phyloP scores from a whole-genome alignment of 1,139 yeast genomes.

The Sugiyamaella xylanicola region DNA sequence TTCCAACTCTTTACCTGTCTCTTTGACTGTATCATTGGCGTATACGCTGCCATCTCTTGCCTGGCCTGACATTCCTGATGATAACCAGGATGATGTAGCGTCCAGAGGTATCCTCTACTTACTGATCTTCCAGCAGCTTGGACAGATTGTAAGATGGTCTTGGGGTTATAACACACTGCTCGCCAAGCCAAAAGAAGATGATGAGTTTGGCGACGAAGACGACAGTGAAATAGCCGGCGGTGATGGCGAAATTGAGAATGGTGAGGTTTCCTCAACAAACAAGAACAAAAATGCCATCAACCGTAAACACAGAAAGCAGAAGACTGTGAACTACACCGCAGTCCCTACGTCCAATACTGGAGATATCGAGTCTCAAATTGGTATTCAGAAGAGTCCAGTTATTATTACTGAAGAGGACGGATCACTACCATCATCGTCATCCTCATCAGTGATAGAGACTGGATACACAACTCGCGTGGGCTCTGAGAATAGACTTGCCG shows the following conservation, averaged over 20 bases:
- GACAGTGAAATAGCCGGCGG: not conserved
- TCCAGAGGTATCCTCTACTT: slow-evolving; percentile 78
- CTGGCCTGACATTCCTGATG: slow-evolving; percentile 74
- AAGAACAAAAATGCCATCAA: not conserved
- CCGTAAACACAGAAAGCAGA: slow-evolving; percentile 6
- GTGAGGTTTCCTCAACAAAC: not conserved
- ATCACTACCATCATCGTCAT: slow-evolving; percentile 23
- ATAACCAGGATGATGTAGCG: slow-evolving; percentile 69
- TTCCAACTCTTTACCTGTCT: slow-evolving; percentile 64
- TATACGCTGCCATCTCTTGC: slow-evolving; percentile 69
- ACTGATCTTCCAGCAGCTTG: slow-evolving; percentile 79
- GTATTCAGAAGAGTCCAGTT: not conserved
- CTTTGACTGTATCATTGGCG: slow-evolving; percentile 69
- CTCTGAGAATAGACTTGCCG: slow-evolving; percentile 8
- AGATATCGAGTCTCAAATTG: slow-evolving; percentile 9
- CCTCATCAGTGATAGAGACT: slow-evolving; percentile 38
- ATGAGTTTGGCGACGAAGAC: slow-evolving; percentile 22
- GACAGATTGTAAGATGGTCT: slow-evolving; percentile 83
- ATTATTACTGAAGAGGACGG: slow-evolving; percentile 8
- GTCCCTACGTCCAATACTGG: not conserved
- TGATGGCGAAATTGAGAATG: slow-evolving; percentile 9
- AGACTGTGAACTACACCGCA: not conserved
- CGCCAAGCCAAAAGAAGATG: slow-evolving; percentile 47
- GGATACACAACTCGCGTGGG: slow-evolving; percentile 20
- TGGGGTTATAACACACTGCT: slow-evolving; percentile 86